Evolutionary conservation across 2,329 filamentous ascomycete genomes (phyloP), one percentile per base, ranked within the genome.

Genomic region (Scedosporium aurantiacum): DNA sequence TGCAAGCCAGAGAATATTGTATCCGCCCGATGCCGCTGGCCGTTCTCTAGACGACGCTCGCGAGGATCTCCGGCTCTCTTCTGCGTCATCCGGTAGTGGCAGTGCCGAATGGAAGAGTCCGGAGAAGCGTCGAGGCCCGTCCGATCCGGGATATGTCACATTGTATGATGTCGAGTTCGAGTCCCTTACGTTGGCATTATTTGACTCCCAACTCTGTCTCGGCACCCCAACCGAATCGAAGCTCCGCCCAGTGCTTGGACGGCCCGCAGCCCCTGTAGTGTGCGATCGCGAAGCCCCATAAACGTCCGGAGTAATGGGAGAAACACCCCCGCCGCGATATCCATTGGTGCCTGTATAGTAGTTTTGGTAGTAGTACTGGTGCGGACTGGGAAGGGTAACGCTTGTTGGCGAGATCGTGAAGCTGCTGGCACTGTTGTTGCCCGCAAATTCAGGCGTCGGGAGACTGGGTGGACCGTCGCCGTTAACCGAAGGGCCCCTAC

Each of bases 71-170:
- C 73, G 75, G 66, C 73, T 80, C 61, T 78, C 78, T 52, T 81
- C 82, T 5, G 81, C 78, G 1, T 79, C 80, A 67, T 95, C 90
- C 1, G 86, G 82, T 76, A 92, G 82, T 1, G 91, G 91, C 70
- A 96, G 82, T 4, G 91, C 91, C 0, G 91, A 96, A 63, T 90
- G 90, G 76, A 96, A 96, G 23, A 96, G 77, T 4, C 87, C 89
- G 0, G 89, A 92, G 67, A 83, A 87, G 50, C 87, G 85, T 45
- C 79, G 78, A 37, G 71, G 71, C 12, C 81, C 77, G 63, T 71
- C 75, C 25, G 73, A 71, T 43, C 69, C 70, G 60, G 73, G 75
- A 63, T 77, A 74, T 64, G 73, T 76, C 50, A 81, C 81, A 64
- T 77, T 78, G 68, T 81, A 80, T 4, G 79, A 54, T 5, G 58